Percentiles rank a stretch among this genome's conserved stretches.
phyloP scores from a whole-genome alignment of 148 eudicot genomes.

The Chenopodium berlandieri region DNA sequence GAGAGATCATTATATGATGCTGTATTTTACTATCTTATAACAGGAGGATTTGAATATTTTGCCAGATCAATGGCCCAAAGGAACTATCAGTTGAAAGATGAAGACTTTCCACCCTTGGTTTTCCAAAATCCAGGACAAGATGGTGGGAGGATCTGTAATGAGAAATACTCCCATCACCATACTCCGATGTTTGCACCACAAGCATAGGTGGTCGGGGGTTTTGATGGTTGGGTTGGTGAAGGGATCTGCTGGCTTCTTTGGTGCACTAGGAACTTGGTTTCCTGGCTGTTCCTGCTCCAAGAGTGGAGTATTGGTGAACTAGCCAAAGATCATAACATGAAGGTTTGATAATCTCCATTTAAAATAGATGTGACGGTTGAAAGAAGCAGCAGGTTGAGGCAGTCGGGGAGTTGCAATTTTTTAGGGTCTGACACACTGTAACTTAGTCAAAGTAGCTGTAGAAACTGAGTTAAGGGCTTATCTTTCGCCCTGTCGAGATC shows the following conservation, averaged over 20 bases:
- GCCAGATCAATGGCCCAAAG: constrained; percentile 41
- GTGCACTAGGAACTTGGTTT: constrained; percentile 10
- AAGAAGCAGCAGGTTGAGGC: constrained; percentile 5
- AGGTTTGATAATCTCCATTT: not conserved
- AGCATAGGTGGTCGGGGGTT: not conserved
- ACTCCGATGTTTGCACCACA: constrained; percentile 16
- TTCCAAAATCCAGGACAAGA: constrained; percentile 14
- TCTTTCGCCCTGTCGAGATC: constrained; percentile 1
- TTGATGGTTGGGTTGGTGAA: not conserved
- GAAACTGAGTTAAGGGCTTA: constrained; percentile 6
- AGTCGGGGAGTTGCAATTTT: not conserved
- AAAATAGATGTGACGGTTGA: not conserved
- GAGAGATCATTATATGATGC: not conserved
- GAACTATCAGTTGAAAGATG: constrained; percentile 34
- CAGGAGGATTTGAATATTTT: constrained; percentile 63
- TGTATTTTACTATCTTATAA: constrained; percentile 21
- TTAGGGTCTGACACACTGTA: constrained; percentile 26
- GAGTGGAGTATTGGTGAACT: not conserved
- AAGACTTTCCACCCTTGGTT: constrained; percentile 34
- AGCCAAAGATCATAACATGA: not conserved
- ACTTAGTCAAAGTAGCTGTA: constrained; percentile 18
- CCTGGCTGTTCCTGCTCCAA: not conserved
- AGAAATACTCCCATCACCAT: constrained; percentile 14
- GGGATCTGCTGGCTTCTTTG: not conserved
- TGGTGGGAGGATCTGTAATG: constrained; percentile 15